phyloP scores from a whole-genome alignment of 1,284 basidiomycete genomes.

The Melampsora abietis-canadensis region DNA sequence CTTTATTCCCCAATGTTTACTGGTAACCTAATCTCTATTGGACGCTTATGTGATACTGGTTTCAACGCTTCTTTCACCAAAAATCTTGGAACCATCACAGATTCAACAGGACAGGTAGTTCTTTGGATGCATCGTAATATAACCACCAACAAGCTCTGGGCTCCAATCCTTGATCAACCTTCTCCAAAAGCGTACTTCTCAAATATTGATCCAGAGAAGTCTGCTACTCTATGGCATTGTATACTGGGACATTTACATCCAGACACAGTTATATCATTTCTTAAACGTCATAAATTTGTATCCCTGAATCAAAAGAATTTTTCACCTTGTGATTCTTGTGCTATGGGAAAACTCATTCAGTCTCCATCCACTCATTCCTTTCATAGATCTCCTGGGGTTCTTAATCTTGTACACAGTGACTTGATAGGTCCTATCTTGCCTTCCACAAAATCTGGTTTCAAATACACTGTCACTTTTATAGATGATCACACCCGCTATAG shows the following conservation, averaged over 20 bases:
- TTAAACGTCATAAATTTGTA: background rate
- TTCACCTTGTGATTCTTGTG: too few species aligned
- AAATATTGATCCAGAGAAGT: background rate
- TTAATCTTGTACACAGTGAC: too few species aligned
- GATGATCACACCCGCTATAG: too few species aligned
- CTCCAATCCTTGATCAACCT: background rate
- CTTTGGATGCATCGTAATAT: background rate
- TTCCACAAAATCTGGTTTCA: too few species aligned
- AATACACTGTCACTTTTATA: too few species aligned
- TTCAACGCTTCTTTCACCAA: background rate
- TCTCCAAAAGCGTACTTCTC: background rate
- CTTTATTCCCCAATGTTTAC: background rate
- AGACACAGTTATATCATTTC: background rate
- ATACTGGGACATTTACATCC: background rate
- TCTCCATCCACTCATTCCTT: too few species aligned
- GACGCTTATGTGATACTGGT: background rate
- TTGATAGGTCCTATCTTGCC: too few species aligned
- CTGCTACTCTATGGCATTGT: background rate
- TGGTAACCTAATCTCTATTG: conserved; percentile 10
- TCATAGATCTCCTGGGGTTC: too few species aligned
- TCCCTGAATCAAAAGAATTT: too few species aligned
- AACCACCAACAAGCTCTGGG: background rate
- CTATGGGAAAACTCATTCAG: too few species aligned
- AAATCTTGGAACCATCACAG: background rate
- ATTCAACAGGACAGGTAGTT: background rate